Percentiles rank a stretch among this genome's conserved stretches.
Conservation (phyloP, 2,329 filamentous ascomycete species). For the Pseudogymnoascus sp. region DNA sequence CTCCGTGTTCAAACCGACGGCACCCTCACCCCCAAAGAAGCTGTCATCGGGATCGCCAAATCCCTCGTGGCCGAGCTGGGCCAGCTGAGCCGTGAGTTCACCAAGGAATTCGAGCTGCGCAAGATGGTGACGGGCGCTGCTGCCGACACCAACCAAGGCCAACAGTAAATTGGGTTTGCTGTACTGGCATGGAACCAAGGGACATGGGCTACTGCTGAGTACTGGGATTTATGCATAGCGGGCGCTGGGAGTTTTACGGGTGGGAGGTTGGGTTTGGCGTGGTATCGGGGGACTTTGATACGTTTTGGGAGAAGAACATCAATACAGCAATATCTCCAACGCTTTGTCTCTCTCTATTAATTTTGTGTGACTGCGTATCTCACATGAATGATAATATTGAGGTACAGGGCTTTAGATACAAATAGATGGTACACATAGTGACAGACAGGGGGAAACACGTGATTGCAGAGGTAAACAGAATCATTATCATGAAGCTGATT, state of each 20-base stretch:
- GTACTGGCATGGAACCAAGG: background rate
- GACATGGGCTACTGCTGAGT: background rate
- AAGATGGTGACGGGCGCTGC: constrained; percentile 64
- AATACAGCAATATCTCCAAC: background rate
- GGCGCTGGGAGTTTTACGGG: background rate
- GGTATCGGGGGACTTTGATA: background rate
- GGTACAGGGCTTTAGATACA: too few relatives aligned
- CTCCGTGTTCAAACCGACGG: constrained; percentile 91
- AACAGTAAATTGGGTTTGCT: background rate
- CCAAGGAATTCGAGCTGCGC: constrained; percentile 81
- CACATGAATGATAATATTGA: background rate
- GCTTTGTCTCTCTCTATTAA: background rate
- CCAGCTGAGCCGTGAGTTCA: constrained; percentile 78
- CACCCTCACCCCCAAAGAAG: constrained; percentile 78
- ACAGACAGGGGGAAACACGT: background rate
- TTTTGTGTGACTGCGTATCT: background rate
- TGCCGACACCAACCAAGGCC: constrained; percentile 2
- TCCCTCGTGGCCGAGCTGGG: constrained; percentile 76
- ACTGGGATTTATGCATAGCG: constrained; percentile 1
- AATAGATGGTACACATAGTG: too few relatives aligned
- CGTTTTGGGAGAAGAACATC: background rate
- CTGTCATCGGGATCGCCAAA: constrained; percentile 71
- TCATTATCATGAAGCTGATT: too few relatives aligned
- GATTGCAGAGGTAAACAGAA: background rate
- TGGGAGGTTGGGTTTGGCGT: background rate